Percentiles rank a stretch among this genome's conserved stretches.
Evolutionary conservation across 208 protist genomes (phyloP).

Genomic region (Leishmania major): DNA sequence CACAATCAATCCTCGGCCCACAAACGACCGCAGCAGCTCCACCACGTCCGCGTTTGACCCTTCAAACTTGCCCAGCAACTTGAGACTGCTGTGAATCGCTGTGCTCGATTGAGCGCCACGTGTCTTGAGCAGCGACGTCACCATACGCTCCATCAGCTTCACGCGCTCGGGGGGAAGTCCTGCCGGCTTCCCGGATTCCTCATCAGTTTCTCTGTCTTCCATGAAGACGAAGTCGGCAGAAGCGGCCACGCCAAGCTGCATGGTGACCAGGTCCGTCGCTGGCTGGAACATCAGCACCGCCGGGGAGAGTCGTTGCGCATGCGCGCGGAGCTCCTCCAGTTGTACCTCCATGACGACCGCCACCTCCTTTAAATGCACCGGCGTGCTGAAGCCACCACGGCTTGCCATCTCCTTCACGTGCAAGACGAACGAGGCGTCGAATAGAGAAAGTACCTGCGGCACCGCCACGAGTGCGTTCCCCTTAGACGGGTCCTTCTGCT

Average conservation of each 20-base stretch:
- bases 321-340: conserved; percentile 30
- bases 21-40: conserved; percentile 69
- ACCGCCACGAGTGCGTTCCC: conserved; percentile 31
- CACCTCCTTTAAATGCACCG: conserved; percentile 21
- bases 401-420: conserved; percentile 55
- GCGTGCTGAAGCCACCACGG: neutral
- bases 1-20: conserved; percentile 50
- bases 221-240: conserved; percentile 29
- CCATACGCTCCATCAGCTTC: conserved; percentile 64
- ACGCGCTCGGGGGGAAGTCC: conserved; percentile 69
- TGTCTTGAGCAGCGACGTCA: conserved; percentile 74
- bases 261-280: conserved; percentile 24
- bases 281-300: conserved; percentile 36
- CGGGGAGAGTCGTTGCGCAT: conserved; percentile 33
- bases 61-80: conserved; percentile 73
- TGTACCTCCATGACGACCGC: conserved; percentile 30
- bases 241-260: conserved; percentile 48
- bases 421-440: conserved; percentile 75
- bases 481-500: conserved; percentile 48
- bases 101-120: conserved; percentile 49
- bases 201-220: conserved; percentile 31
- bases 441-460: conserved; percentile 61
- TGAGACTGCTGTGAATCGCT: conserved; percentile 87
- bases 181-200: conserved; percentile 45
- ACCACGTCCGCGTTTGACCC: conserved; percentile 60